Evolutionary conservation across 805 yeast genomes (phyloP), one percentile per base, ranked within the genome.

Genomic region (Candida jianshihensis): DNA sequence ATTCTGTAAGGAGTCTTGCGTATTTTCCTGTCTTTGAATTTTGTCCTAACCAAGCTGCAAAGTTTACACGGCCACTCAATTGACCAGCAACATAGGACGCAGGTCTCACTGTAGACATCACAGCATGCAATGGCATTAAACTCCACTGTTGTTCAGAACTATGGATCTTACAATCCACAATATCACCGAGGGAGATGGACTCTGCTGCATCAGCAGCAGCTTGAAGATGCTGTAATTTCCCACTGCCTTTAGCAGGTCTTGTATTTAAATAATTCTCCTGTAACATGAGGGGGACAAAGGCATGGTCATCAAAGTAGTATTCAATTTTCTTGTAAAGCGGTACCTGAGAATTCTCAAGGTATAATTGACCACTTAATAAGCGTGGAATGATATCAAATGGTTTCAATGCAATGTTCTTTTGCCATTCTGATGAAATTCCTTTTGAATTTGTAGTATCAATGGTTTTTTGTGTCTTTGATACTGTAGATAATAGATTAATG

Each of bases 81-180:
- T 70, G 72, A 7, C 96, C 97, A 13, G 85, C 79, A 16, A 87
- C 78, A 44, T 69, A 72, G 24, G 76, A 75, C 1, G 86, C 71
- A 1, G 97, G 98, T 33, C 74, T 63, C 11, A 92, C 86, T 0
- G 95, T 74, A 1, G 97, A 89, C 68, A 83, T 66, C 4, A 87
- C 71, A 0, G 88, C 97, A 60, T 87, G 96, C 50, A 87, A 70
- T 6, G 97, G 98, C 67, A 92, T 71, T 41, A 90, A 68, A 42
- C 92, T 77, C 97, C 97, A 89, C 48, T 84, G 85, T 58, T 90
- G 97, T 47, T 89, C 96, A 28, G 90, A 74, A 30, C 95, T 82
- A 53, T 95, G 84, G 39, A 92, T 90, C 55, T 75, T 70, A 19
- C 77, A 66, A 53, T 87, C 96, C 19, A 89, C 81, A 18, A 81